Conservation (phyloP, 1,284 basidiomycete species). For the Ganoderma sinense region DNA sequence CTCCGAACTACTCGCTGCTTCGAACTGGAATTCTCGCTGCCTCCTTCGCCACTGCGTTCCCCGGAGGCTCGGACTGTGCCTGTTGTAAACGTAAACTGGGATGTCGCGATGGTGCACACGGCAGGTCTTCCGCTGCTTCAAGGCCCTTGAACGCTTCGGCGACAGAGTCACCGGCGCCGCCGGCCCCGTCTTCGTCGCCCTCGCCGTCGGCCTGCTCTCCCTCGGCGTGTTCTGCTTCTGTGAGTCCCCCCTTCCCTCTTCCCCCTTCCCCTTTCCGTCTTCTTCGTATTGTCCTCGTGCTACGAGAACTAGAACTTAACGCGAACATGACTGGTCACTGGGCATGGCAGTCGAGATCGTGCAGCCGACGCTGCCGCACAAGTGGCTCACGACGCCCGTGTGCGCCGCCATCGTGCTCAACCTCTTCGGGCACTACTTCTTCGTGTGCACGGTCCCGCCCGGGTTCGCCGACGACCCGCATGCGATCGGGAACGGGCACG, state of each 20-base stretch:
- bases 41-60: neutral
- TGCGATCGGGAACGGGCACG: slow-evolving; percentile 20
- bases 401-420: slow-evolving; percentile 83
- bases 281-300: no score
- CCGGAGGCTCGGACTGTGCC: neutral
- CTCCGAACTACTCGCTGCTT: neutral
- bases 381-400: slow-evolving; percentile 65
- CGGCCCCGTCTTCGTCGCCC: slow-evolving; percentile 87
- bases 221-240: slow-evolving; percentile 84
- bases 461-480: slow-evolving; percentile 70
- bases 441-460: slow-evolving; percentile 80
- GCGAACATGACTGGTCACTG: neutral
- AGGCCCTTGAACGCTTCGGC: slow-evolving; percentile 76
- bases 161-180: slow-evolving; percentile 89
- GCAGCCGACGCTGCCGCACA: slow-evolving; percentile 58
- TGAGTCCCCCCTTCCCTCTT: slow-evolving; percentile 44
- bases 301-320: neutral
- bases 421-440: slow-evolving; percentile 85
- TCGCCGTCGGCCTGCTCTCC: slow-evolving; percentile 78
- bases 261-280: neutral
- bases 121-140: slow-evolving; percentile 87
- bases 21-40: neutral
- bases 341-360: slow-evolving; percentile 74
- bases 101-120: slow-evolving; percentile 25
- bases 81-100: no score